A percentile compares a stretch with the other conserved stretches of the same genome.
phyloP scores from a whole-genome alignment of 1,284 basidiomycete species.

The Leccinum fuscescens region DNA sequence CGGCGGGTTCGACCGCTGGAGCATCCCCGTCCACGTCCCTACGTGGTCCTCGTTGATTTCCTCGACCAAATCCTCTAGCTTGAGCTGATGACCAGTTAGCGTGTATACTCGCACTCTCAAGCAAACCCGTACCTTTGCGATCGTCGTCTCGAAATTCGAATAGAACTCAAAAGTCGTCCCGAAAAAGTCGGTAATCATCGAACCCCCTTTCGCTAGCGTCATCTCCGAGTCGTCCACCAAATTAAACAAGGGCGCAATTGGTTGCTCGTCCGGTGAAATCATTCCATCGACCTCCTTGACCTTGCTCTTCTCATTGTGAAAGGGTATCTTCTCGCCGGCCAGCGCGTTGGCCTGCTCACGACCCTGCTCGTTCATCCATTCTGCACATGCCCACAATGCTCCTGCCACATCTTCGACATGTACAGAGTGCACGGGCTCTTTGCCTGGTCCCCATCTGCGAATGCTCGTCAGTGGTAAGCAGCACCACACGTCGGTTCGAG shows the following conservation, averaged over 20 bases:
- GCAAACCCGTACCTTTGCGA: constrained; percentile 54
- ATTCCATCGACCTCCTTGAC: constrained; percentile 60
- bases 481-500: constrained; percentile 2
- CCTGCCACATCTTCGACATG: constrained; percentile 79
- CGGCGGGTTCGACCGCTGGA: constrained; percentile 70
- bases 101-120: constrained; percentile 9
- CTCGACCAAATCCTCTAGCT: constrained; percentile 71
- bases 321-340: constrained; percentile 56
- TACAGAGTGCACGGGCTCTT: constrained; percentile 76
- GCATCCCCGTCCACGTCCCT: constrained; percentile 82
- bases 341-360: constrained; percentile 58
- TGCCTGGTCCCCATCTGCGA: constrained; percentile 71
- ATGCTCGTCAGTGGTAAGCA: constrained; percentile 5
- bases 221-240: constrained; percentile 80
- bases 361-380: constrained; percentile 68
- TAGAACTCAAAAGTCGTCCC: constrained; percentile 86
- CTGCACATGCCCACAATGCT: constrained; percentile 70
- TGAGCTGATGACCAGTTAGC: constrained; percentile 38
- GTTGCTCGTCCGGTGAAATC: constrained; percentile 53
- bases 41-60: constrained; percentile 90
- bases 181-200: constrained; percentile 72
- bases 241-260: constrained; percentile 79
- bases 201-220: constrained; percentile 74
- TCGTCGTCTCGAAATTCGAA: constrained; percentile 66
- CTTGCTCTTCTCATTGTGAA: constrained; percentile 71